Conservation (phyloP, 1,139 yeast genomes). For the Taphrina wiesneri region DNA sequence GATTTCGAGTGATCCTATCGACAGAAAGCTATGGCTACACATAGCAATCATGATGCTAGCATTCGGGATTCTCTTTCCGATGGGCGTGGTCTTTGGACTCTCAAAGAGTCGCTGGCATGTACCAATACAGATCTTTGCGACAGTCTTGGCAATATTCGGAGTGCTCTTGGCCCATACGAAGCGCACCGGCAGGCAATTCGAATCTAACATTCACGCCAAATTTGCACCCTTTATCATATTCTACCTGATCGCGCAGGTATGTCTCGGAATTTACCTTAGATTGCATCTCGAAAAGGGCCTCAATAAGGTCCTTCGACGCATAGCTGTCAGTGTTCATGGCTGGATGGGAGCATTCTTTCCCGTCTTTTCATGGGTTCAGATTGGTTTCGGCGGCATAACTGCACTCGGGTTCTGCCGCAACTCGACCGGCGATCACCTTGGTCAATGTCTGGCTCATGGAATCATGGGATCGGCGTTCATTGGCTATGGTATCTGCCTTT, state of each 20-base stretch:
- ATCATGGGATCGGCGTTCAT: constrained; percentile 92
- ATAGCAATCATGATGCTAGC: constrained; percentile 47
- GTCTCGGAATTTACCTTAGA: constrained; percentile 46
- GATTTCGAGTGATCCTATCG: constrained; percentile 40
- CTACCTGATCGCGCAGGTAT: constrained; percentile 43
- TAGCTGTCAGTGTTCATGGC: constrained; percentile 45
- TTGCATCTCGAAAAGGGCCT: constrained; percentile 42
- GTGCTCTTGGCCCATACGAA: constrained; percentile 48
- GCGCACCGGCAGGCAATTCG: constrained; percentile 47
- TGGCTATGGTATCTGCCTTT: constrained; percentile 69
- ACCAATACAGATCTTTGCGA: constrained; percentile 47
- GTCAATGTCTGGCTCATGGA: constrained; percentile 95
- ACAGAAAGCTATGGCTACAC: constrained; percentile 46
- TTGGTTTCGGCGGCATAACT: constrained; percentile 78
- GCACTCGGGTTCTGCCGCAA: constrained; percentile 76
- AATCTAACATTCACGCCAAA: constrained; percentile 45
- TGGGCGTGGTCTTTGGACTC: constrained; percentile 50
- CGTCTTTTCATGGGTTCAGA: constrained; percentile 61
- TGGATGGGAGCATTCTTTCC: constrained; percentile 49
- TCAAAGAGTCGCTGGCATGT: constrained; percentile 48
- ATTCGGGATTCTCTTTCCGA: constrained; percentile 49
- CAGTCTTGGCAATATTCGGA: constrained; percentile 46
- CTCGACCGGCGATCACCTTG: constrained; percentile 60
- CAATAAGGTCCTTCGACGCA: constrained; percentile 42
- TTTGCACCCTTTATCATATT: constrained; percentile 45